These are phyloP conservation scores for Actinomortierella ambigua DNA, from an alignment of 371 early-diverging fungal genomes.

Conservation along the genomic window DNA sequence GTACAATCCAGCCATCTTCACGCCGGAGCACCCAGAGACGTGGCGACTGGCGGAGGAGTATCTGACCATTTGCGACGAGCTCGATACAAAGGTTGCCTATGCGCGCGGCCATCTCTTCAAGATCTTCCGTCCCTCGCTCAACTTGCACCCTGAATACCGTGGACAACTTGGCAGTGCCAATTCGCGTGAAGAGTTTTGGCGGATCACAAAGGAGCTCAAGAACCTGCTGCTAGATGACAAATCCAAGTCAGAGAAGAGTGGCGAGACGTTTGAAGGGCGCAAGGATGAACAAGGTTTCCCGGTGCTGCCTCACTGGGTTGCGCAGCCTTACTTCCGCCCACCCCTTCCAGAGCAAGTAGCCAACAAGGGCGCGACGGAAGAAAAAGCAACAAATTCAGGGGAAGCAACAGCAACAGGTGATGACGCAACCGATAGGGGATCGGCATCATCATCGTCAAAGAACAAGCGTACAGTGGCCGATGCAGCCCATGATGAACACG, in stretches of 20 bases:
- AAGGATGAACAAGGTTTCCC: conserved; percentile 68
- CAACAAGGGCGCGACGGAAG: conserved; percentile 13
- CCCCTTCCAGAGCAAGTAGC: conserved; percentile 45
- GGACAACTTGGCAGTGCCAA: conserved; percentile 67
- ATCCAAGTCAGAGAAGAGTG: conserved; percentile 23
- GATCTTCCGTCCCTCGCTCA: conserved; percentile 79
- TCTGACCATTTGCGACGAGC: conserved; percentile 72
- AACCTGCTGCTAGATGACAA: conserved; percentile 59
- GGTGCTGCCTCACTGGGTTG: conserved; percentile 73
- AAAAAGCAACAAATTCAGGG: background rate
- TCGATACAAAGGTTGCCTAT: conserved; percentile 62
- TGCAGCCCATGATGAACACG: conserved; percentile 24
- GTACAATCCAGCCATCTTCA: conserved; percentile 91
- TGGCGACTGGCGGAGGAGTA: conserved; percentile 90
- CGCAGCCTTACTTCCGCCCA: conserved; percentile 79
- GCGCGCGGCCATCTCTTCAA: conserved; percentile 94
- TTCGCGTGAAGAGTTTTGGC: conserved; percentile 64
- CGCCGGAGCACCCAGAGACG: conserved; percentile 63
- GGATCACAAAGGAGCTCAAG: conserved; percentile 64
- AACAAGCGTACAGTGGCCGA: conserved; percentile 27
- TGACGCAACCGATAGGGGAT: conserved; percentile 5
- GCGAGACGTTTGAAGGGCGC: conserved; percentile 38
- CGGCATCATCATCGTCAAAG: background rate
- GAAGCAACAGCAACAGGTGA: background rate
- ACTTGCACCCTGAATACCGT: conserved; percentile 81